phyloP scores from a whole-genome alignment of 768 basidiomycete species.

The Leccinellum rugosiceps region DNA sequence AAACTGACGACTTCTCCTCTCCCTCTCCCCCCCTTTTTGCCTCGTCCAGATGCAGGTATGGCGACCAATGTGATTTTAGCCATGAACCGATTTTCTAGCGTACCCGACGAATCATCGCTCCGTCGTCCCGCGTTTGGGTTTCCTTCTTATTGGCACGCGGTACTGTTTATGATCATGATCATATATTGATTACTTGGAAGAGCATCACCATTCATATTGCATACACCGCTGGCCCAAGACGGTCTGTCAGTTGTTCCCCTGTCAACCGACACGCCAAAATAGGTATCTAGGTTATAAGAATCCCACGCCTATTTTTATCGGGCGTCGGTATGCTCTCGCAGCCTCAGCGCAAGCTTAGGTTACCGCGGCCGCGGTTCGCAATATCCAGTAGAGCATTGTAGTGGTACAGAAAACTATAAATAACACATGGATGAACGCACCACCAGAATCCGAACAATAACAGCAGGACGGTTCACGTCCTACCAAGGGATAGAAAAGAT shows the following conservation, averaged over 20 bases:
- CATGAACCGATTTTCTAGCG: constrained; percentile 50
- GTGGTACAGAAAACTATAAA: constrained; percentile 37
- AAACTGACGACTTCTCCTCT: constrained; percentile 32
- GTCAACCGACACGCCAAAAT: neutral
- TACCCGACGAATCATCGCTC: neutral
- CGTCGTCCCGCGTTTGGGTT: neutral
- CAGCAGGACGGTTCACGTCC: constrained; percentile 21
- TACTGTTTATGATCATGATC: constrained; percentile 12
- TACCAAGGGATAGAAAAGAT: constrained; percentile 27
- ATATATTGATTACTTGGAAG: constrained; percentile 11
- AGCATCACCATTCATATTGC: constrained; percentile 7
- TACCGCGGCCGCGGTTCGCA: constrained; percentile 14
- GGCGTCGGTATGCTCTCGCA: neutral
- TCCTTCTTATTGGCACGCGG: constrained; percentile 10
- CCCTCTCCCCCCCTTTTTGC: neutral
- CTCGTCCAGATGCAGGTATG: constrained; percentile 71
- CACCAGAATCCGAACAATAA: constrained; percentile 27
- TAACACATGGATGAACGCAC: constrained; percentile 28
- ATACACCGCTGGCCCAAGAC: neutral
- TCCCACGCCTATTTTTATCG: constrained; percentile 14
- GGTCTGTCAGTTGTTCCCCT: neutral
- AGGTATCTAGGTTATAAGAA: constrained; percentile 9
- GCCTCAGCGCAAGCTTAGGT: neutral
- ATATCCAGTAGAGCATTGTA: constrained; percentile 23
- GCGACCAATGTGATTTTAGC: constrained; percentile 83